Evolutionary conservation across 2,329 filamentous ascomycete species (phyloP), one percentile per base, ranked within the genome.

Genomic region (Paraconiothyrium brasiliense): DNA sequence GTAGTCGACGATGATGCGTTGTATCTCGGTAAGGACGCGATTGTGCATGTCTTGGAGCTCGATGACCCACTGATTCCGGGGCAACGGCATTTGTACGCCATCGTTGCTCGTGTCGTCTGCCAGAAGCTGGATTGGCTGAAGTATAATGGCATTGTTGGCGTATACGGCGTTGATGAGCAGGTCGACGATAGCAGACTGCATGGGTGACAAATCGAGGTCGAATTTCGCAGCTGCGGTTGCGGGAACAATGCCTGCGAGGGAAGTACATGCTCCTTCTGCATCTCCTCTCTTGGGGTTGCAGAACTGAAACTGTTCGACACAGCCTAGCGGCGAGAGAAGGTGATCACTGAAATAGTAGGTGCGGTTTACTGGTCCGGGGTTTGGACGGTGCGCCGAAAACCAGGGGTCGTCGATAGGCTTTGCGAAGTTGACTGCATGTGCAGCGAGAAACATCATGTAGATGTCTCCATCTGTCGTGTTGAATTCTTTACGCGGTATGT

Each of bases 21-120:
- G 75, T 6, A 75, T 39, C 4, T 51, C 50, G 22, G 75, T 72
- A 0, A 78, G 64, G 7, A 66, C 60, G 11, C 61, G 62, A 16
- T 62, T 68, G 54, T 70, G 67, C 73, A 73, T 76, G 44, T 64
- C 59, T 10, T 63, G 50, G 8, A 77, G 58, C 57, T 77, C 75
- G 14, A 71, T 57, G 30, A 70, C 62, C 74, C 76, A 77, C 61
- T 77, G 75, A 46, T 72, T 71, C 9, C 59, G 47, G 1, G 71
- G 70, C 1, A 75, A 60, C 4, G 58, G 49, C 24, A 47, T 35
- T 37, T 70, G 65, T 10, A 43, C 57, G 41, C 55, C 55, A 13
- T 58, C 43, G 14, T 24, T 46, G 24, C 41, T 30, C 14, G 35
- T 55, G 24, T 62, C 56, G 14, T 44, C 34, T 9, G 60, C 60